phyloP scores from a whole-genome alignment of 2,329 filamentous ascomycete genomes.

The Cladorrhinum sp. region DNA sequence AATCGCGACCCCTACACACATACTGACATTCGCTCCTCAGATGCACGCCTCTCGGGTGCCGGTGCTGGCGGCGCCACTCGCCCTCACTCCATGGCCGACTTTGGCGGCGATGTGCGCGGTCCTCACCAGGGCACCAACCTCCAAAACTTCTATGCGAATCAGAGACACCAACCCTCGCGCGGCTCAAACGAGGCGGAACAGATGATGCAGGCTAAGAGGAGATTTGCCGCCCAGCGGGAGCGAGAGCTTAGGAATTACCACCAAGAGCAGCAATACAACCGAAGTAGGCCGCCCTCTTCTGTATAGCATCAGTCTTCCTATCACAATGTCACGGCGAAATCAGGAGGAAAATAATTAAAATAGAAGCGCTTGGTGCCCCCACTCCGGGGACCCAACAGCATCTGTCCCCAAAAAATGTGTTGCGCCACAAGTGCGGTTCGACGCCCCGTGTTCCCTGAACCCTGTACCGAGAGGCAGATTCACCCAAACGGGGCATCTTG shows the following conservation, averaged over 20 bases:
- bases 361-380: constrained; percentile 33
- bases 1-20: constrained; percentile 22
- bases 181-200: constrained; percentile 89
- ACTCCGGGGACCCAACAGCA: constrained; percentile 25
- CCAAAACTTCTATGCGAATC: constrained; percentile 90
- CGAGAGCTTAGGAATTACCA: constrained; percentile 99
- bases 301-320: constrained; percentile 58
- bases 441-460: constrained; percentile 28
- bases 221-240: constrained; percentile 98
- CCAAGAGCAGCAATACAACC: constrained; percentile 99
- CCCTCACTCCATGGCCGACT: constrained; percentile 83
- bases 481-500: background rate
- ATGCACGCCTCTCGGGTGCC: constrained; percentile 63
- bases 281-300: constrained; percentile 87
- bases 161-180: constrained; percentile 85
- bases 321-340: constrained; percentile 36
- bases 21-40: constrained; percentile 43
- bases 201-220: constrained; percentile 98
- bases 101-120: constrained; percentile 67
- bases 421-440: constrained; percentile 33
- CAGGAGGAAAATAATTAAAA: constrained; percentile 36
- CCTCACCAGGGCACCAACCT: constrained; percentile 74
- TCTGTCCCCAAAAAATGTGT: constrained; percentile 29
- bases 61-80: constrained; percentile 56
- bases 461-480: constrained; percentile 25